Base-by-base conservation (phyloP, 108 stramenopile genomes). In the Seminavis robusta region DNA sequence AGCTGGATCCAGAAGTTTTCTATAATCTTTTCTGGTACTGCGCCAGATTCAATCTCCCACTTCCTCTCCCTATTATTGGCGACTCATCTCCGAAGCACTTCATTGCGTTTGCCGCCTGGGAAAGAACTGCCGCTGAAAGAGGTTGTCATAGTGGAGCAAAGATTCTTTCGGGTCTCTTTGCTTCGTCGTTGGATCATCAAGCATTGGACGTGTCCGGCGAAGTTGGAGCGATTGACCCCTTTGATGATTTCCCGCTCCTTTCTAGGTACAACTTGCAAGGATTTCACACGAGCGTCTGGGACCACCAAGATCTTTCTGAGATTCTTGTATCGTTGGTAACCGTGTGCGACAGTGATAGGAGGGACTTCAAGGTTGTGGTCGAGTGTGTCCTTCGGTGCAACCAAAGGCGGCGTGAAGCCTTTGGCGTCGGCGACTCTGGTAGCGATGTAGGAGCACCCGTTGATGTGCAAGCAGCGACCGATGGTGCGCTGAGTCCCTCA, bases 21-120 rank as follows among this genome's bases (percentile, higher is more conserved):
- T 88, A 80, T 60, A 92, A 92, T 52, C 64, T 92, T 43, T 92
- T 86, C 87, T 92, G 90, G 90, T 88, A 77, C 47, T 84, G 77
- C 42, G 81, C 84, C 33, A 68, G 90, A 38, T 92, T 88, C 59
- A 81, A 84, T 5, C 54, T 92, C 21, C 90, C 90, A 24, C 45
- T 92, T 16, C 86, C 90, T n/a, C 71, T 92, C 10, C 45, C 83
- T 0, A 65, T 84, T 27, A 48, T 41, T 31, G 26, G 53, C 13
- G 56, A 46, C 34, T 44, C 43, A 33, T 50, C 11, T 30, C 33
- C 61, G n/a, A 54, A 47, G 16, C 65, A 79, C 50, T 74, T 40
- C 37, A 80, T 70, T 49, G 84, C 85, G 3, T 80, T 88, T 67
- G 82, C 69, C 38, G 81, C 80, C 5, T 92, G 90, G 90, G 86